Evolutionary conservation across 768 basidiomycete species (phyloP), one percentile per base, ranked within the genome.

Genomic region (Daedalea quercina): DNA sequence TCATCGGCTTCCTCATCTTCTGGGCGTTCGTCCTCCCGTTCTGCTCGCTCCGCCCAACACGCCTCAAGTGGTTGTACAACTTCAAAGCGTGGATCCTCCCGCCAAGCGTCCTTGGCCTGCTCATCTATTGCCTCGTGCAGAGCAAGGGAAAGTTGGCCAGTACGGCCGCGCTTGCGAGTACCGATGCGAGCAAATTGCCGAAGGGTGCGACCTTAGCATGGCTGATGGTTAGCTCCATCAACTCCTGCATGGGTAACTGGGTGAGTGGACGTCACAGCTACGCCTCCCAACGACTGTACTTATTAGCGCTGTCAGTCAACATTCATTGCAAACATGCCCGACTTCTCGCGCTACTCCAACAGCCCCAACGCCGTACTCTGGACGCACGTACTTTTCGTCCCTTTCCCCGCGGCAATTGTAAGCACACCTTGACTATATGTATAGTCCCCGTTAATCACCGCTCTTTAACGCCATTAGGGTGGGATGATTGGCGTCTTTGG

Each of bases 401-500:
- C 58, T n/a, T 59, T 59, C 52, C 55, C 58, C 9, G 58, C 58
- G 1, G 54, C 58, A 6, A 24, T 59, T 13, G 54, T 56, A 20
- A 51, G 58, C 48, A 9, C 17, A 2, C 44, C n/a, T 1, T 26
- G 19, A 17, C 28, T 28, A 11, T 22, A 3, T 12, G 12, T 9
- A 25, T 24, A 15, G 0, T 28, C 23, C 13, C 25, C 4, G 50
- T 11, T 31, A 42, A 44, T 50, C 13, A 24, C 0, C 1, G 2
- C 25, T 3, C 12, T 51, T 43, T 17, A 19, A 24, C n/a, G 44
- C 44, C 25, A 34, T 2, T 24, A 60, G 55, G 58, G 58, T 26
- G 58, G 58, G 34, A 57, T 55, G 58, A 57, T 60, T 9, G 55
- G 55, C 20, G 54, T 60, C 33, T 53, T 60, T 47, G 58, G 58